Conservation (phyloP, 2,329 filamentous ascomycete genomes). For the Aspergillus quadricinctus region DNA sequence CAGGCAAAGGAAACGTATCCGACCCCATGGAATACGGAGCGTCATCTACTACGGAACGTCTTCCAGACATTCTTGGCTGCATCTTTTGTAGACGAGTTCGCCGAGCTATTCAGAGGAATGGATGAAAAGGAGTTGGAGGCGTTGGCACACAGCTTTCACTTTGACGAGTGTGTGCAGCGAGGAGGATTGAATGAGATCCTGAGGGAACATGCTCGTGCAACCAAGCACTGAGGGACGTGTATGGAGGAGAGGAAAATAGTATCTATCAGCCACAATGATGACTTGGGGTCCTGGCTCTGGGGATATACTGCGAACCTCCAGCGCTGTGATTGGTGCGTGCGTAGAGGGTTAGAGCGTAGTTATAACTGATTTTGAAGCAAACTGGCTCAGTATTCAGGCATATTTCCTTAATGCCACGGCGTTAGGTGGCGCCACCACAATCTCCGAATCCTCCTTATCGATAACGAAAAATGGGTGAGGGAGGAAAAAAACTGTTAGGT, state of each 20-base stretch:
- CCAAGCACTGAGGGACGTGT: background rate
- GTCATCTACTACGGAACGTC: constrained; percentile 45
- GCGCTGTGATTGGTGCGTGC: background rate
- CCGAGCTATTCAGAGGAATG: constrained; percentile 51
- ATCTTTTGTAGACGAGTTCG: constrained; percentile 52
- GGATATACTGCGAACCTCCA: background rate
- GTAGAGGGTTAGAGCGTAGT: background rate
- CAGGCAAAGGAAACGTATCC: constrained; percentile 44
- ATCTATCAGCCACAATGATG: too few species aligned
- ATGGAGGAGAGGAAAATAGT: background rate
- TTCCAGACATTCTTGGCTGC: constrained; percentile 49
- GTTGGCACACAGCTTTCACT: constrained; percentile 50
- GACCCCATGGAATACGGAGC: constrained; percentile 48
- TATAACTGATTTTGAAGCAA: background rate
- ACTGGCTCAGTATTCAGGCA: too few species aligned
- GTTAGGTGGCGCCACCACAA: background rate
- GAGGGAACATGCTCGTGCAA: constrained; percentile 36
- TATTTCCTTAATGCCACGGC: background rate
- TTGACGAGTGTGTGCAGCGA: constrained; percentile 52
- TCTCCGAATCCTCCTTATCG: background rate
- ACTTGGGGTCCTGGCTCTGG: too few species aligned
- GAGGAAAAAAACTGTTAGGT: background rate
- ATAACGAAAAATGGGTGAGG: background rate
- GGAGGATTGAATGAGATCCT: constrained; percentile 51
- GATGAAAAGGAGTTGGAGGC: constrained; percentile 51